phyloP scores from a whole-genome alignment of 2,329 filamentous ascomycete species.

The Dothistroma septosporum region DNA sequence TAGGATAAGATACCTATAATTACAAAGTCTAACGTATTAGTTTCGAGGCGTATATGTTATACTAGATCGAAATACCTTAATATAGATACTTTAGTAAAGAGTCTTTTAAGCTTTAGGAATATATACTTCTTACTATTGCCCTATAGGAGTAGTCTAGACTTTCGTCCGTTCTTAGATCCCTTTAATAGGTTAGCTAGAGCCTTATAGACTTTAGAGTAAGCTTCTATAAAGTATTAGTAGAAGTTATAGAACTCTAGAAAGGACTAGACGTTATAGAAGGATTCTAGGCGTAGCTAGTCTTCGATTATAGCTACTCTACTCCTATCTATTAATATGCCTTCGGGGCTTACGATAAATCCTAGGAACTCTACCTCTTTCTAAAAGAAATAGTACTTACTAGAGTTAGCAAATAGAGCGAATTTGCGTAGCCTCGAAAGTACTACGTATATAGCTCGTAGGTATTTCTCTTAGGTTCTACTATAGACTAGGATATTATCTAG shows the following conservation, averaged over 20 bases:
- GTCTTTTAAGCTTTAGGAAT: background rate
- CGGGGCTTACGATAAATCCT: too few relatives aligned
- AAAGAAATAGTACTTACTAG: too few relatives aligned
- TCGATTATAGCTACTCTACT: constrained; percentile 23
- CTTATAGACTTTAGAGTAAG: constrained; percentile 5
- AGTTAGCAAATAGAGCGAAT: too few relatives aligned
- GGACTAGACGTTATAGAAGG: constrained; percentile 22
- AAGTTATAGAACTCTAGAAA: too few relatives aligned
- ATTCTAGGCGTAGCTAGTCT: too few relatives aligned
- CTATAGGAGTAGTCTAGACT: constrained; percentile 3
- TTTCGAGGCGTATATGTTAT: background rate
- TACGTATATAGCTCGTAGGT: too few relatives aligned
- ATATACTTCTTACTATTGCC: background rate
- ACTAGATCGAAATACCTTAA: background rate
- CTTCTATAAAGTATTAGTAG: constrained; percentile 3
- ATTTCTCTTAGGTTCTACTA: too few relatives aligned
- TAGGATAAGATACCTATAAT: constrained; percentile 1
- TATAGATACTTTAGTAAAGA: background rate
- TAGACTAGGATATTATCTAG: too few relatives aligned
- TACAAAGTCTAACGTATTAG: background rate
- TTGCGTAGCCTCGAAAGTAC: too few relatives aligned
- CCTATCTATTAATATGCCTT: too few relatives aligned
- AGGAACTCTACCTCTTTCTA: too few relatives aligned
- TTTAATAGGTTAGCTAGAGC: constrained; percentile 2
- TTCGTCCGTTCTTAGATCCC: constrained; percentile 3